Base-by-base conservation (phyloP, 2,329 filamentous ascomycete genomes). In the Proliferodiscus dingleyae region DNA sequence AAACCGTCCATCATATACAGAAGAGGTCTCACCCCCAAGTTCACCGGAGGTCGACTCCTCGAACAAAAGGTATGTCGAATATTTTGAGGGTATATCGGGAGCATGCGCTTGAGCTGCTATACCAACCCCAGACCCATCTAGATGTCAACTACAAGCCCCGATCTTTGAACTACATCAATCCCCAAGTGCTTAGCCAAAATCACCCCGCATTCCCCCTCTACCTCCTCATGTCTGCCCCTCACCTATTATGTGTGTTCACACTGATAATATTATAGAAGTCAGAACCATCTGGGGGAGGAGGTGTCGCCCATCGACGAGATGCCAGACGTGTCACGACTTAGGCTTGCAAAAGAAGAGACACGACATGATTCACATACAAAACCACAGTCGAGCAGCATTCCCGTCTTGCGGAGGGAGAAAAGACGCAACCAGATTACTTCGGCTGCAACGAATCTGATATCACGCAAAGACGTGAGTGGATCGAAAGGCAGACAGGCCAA, bases 1-100 rank as follows among this genome's bases (percentile, higher is more conserved):
- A 58, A 56, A 66, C 57, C 45, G 45, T n/a, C n/a, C n/a, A 16
- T 19, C 36, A 41, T 52, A 61, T 37, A 39, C 47, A 43, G 49
- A 56, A 43, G 59, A 60, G 30, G 63, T 72, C n/a, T 73, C 71
- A 9, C 70, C 71, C 33, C 70, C 68, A 29, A 68, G 68, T 42
- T 71, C 70, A 21, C 69, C 70, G 1, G 60, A 64, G 32, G n/a
- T n/a, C n/a, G n/a, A n/a, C n/a, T n/a, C 45, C 51, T 42, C 46
- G 46, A 43, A 44, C 38, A 23, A 50, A 24, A 55, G 56, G 59
- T 62, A 61, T 52, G 58, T 58, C 34, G 37, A 46, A 37, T 36
- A 15, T 43, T 54, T 39, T 47, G 24, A 22, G 36, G 18, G 46
- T 47, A 33, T 45, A 48, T 29, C 42, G 33, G 22, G 51, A 45